Percentiles rank a stretch among this genome's conserved stretches.
phyloP scores from a whole-genome alignment of 331 rosid genomes.

The Malus hybrid region DNA sequence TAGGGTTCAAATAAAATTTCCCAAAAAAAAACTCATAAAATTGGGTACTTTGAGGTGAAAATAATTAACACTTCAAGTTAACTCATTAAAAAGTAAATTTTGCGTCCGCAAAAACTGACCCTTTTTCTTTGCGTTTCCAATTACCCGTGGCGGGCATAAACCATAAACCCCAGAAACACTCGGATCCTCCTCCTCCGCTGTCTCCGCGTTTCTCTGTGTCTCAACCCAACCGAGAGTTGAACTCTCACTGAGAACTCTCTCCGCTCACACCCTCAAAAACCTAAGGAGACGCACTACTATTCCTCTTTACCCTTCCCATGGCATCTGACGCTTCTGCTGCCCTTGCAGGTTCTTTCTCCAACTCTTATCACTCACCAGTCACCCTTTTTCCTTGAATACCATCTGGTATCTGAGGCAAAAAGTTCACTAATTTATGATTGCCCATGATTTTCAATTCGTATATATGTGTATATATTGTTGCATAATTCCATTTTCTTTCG shows the following conservation, averaged over 20 bases:
- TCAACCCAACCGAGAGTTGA: neutral
- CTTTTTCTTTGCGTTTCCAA: neutral
- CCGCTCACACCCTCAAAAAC: neutral
- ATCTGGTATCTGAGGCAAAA: neutral
- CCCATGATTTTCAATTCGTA: neutral
- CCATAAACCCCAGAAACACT: conserved; percentile 3
- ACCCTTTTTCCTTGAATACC: neutral
- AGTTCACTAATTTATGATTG: neutral
- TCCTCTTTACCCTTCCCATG: conserved; percentile 25
- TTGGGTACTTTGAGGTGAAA: no score
- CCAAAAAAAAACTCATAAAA: no score
- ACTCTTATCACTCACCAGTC: neutral
- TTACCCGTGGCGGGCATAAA: neutral
- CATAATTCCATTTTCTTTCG: neutral
- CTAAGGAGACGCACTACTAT: neutral
- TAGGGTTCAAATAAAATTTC: no score
- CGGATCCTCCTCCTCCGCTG: neutral
- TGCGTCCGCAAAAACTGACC: neutral
- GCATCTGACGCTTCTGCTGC: conserved; percentile 83
- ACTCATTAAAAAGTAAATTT: neutral
- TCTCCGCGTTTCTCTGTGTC: neutral
- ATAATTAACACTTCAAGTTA: neutral
- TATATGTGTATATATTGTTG: neutral
- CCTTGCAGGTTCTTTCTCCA: conserved; percentile 57
- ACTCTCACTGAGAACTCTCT: conserved; percentile 6